A percentile compares a stretch with the other conserved stretches of the same genome.
These are phyloP conservation scores for Candida taoyuanica DNA, from an alignment of 805 yeast genomes.

Conservation along the genomic window DNA sequence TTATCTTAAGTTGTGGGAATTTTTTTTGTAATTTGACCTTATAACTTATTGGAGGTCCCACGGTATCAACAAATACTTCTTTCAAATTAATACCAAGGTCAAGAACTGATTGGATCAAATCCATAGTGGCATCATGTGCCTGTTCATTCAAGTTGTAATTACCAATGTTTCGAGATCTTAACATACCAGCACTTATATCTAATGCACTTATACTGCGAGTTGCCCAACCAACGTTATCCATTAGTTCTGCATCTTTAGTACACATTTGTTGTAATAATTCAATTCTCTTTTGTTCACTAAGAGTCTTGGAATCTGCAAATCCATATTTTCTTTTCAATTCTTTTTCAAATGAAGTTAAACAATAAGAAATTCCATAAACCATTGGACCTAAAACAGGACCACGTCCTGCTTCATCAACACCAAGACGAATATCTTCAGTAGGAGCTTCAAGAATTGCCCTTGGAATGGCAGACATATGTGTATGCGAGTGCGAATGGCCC, in stretches of 20 bases:
- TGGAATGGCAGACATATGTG: constrained; percentile 52
- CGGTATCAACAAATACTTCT: constrained; percentile 89
- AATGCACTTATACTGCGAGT: constrained; percentile 79
- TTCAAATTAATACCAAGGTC: constrained; percentile 57
- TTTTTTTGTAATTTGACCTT: constrained; percentile 63
- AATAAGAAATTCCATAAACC: constrained; percentile 91
- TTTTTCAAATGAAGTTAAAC: constrained; percentile 48
- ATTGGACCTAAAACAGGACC: constrained; percentile 98
- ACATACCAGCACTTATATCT: constrained; percentile 88
- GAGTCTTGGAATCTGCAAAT: constrained; percentile 89
- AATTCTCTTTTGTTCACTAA: constrained; percentile 68
- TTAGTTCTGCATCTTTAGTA: constrained; percentile 38
- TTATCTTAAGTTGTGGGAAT: constrained; percentile 68
- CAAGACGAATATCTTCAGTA: constrained; percentile 48
- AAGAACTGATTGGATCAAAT: constrained; percentile 60
- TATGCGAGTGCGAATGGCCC: constrained; percentile 42
- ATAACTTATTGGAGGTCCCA: constrained; percentile 88
- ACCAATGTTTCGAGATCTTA: constrained; percentile 49
- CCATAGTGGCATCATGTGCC: constrained; percentile 93
- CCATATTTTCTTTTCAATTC: constrained; percentile 56
- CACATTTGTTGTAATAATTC: constrained; percentile 58
- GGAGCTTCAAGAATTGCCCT: constrained; percentile 29
- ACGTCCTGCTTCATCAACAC: constrained; percentile 98
- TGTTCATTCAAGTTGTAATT: constrained; percentile 79
- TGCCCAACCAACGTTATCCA: constrained; percentile 76